phyloP scores from a whole-genome alignment of 2,329 filamentous ascomycete genomes.

The Hypocrella siamensis region DNA sequence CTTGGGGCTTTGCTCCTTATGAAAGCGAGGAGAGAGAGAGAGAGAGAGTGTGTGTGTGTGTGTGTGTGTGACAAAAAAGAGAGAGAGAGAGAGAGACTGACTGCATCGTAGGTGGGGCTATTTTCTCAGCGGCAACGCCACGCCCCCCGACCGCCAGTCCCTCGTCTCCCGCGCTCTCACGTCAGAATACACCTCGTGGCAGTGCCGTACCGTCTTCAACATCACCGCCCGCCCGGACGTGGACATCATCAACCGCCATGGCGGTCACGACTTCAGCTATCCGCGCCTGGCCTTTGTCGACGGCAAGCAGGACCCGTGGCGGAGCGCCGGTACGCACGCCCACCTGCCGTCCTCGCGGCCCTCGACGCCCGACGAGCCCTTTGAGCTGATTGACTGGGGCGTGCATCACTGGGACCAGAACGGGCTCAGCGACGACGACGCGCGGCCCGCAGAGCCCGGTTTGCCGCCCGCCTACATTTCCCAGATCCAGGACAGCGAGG shows the following conservation, averaged over 20 bases:
- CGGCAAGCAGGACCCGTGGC: constrained; percentile 69
- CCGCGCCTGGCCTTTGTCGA: constrained; percentile 62
- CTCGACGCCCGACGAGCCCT: constrained; percentile 52
- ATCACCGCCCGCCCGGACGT: constrained; percentile 48
- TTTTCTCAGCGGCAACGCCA: constrained; percentile 56
- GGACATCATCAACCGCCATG: constrained; percentile 58
- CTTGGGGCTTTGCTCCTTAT: background rate
- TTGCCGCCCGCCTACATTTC: constrained; percentile 44
- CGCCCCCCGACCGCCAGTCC: constrained; percentile 46
- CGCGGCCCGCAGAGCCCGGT: constrained; percentile 35
- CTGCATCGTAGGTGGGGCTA: constrained; percentile 64
- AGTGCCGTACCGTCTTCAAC: constrained; percentile 56
- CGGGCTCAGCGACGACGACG: constrained; percentile 31
- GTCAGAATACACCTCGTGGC: constrained; percentile 41
- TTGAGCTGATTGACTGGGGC: constrained; percentile 55
- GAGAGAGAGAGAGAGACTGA: too few relatives aligned
- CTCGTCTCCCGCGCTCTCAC: constrained; percentile 57
- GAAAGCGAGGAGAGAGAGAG: background rate
- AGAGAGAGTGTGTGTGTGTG: background rate
- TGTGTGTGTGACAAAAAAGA: too few relatives aligned
- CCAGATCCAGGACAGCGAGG: constrained; percentile 40
- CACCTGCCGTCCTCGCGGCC: constrained; percentile 38
- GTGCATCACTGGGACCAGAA: constrained; percentile 77
- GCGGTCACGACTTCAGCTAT: constrained; percentile 57
- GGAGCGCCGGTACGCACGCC: constrained; percentile 55